Percentiles rank a stretch among this genome's conserved stretches.
Conservation (phyloP, 1,284 basidiomycete genomes). For the Sanguinoderma infundibulare region DNA sequence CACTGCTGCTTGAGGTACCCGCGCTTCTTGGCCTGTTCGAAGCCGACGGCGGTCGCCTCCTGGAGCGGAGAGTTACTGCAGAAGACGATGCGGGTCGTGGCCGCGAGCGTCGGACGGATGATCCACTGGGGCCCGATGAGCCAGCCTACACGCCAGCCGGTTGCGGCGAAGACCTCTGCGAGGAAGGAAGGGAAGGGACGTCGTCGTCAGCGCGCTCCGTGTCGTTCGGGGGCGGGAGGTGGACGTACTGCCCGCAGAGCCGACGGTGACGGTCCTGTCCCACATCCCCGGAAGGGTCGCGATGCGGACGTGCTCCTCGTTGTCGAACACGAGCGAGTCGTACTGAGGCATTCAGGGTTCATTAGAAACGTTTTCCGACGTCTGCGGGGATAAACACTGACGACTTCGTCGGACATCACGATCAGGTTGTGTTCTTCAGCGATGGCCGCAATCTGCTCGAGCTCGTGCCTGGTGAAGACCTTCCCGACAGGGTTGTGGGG, state of each 20-base stretch:
- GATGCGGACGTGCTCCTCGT: constrained; percentile 88
- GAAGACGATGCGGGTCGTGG: constrained; percentile 94
- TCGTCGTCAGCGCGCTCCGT: neutral
- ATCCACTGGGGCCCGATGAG: constrained; percentile 87
- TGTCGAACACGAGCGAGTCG: constrained; percentile 92
- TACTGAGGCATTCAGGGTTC: constrained; percentile 58
- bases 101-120: constrained; percentile 87
- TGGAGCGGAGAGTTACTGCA: constrained; percentile 92
- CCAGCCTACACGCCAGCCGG: constrained; percentile 99
- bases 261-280: constrained; percentile 89
- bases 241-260: constrained; percentile 76
- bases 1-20: constrained; percentile 84
- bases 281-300: constrained; percentile 97
- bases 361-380: neutral
- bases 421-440: constrained; percentile 94
- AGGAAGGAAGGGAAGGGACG: neutral
- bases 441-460: constrained; percentile 83
- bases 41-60: constrained; percentile 88
- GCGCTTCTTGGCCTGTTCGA: constrained; percentile 76
- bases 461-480: constrained; percentile 86
- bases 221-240: neutral
- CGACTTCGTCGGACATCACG: constrained; percentile 96
- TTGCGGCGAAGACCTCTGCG: constrained; percentile 94
- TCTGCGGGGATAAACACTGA: constrained; percentile 42
- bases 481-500: constrained; percentile 98